Conservation (phyloP, 805 yeast species). For the Hanseniaspora guilliermondii region DNA sequence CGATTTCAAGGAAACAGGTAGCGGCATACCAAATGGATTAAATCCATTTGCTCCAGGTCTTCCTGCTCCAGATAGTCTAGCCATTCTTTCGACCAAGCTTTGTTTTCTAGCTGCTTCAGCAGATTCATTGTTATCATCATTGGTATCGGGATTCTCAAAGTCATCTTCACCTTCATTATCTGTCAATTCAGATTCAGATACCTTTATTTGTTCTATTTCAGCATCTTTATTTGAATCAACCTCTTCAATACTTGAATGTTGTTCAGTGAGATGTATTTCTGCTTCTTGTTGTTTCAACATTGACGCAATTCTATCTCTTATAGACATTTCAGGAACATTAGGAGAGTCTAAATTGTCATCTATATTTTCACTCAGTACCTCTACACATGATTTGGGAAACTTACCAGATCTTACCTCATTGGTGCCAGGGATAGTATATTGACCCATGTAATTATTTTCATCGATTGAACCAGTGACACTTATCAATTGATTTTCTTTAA, state of each 20-base stretch:
- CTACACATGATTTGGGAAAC: slow-evolving; percentile 80
- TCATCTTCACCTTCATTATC: slow-evolving; percentile 22
- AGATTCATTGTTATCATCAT: slow-evolving; percentile 37
- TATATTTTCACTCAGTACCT: slow-evolving; percentile 16
- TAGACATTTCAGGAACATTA: slow-evolving; percentile 58
- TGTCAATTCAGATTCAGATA: background rate
- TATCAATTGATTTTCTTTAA: slow-evolving; percentile 54
- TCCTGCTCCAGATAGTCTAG: slow-evolving; percentile 78
- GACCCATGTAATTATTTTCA: slow-evolving; percentile 83
- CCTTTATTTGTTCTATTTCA: background rate
- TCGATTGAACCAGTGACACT: slow-evolving; percentile 72
- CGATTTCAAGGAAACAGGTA: slow-evolving; percentile 22
- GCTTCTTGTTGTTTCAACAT: slow-evolving; percentile 64
- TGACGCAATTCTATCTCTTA: slow-evolving; percentile 76
- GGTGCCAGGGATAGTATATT: slow-evolving; percentile 29
- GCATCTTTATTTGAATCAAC: background rate
- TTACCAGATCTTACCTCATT: slow-evolving; percentile 51
- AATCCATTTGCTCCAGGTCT: slow-evolving; percentile 46
- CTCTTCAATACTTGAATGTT: slow-evolving; percentile 24
- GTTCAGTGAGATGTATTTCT: slow-evolving; percentile 48
- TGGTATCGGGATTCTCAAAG: slow-evolving; percentile 39
- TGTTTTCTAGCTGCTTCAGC: slow-evolving; percentile 63
- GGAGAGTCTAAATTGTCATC: slow-evolving; percentile 2
- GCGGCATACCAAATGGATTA: slow-evolving; percentile 32
- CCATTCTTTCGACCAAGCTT: slow-evolving; percentile 83